phyloP scores from a whole-genome alignment of 139 green algal species.

The Chlorella sorokiniana region DNA sequence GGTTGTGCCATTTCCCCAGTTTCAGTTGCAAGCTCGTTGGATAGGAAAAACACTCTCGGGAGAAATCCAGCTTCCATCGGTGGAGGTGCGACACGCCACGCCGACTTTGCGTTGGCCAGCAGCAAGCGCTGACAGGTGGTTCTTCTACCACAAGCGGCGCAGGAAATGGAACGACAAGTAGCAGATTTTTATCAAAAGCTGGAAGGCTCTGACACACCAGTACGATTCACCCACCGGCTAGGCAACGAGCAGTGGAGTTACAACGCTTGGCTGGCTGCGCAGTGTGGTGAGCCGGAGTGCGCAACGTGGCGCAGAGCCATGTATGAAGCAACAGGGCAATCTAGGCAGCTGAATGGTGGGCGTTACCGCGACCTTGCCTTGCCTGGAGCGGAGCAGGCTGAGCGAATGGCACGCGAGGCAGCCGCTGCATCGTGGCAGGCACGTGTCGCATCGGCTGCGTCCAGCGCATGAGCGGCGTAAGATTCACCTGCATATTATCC shows the following conservation, averaged over 20 bases:
- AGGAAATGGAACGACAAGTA: neutral
- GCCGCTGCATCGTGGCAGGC: neutral
- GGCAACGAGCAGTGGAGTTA: constrained; percentile 53
- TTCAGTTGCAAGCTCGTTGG: constrained; percentile 62
- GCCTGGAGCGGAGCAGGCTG: neutral
- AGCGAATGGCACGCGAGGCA: neutral
- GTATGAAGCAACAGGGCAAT: constrained; percentile 34
- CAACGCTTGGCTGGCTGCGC: constrained; percentile 43
- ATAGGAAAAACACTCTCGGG: constrained; percentile 51
- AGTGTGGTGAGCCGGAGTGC: constrained; percentile 16
- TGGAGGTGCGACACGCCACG: neutral
- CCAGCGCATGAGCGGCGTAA: too few relatives aligned
- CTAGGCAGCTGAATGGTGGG: constrained; percentile 10
- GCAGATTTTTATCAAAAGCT: neutral
- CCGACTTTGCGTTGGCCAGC: neutral
- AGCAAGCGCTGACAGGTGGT: neutral
- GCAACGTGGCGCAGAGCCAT: constrained; percentile 44
- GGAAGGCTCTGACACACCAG: neutral
- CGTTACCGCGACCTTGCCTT: neutral
- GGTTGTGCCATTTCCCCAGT: constrained; percentile 65
- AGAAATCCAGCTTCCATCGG: neutral
- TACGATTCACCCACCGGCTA: constrained; percentile 52
- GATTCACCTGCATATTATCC: too few relatives aligned
- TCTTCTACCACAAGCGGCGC: neutral
- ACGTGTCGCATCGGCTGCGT: too few relatives aligned